phyloP scores from a whole-genome alignment of 495 filamentous ascomycete genomes.

The Aspergillus sparsus region DNA sequence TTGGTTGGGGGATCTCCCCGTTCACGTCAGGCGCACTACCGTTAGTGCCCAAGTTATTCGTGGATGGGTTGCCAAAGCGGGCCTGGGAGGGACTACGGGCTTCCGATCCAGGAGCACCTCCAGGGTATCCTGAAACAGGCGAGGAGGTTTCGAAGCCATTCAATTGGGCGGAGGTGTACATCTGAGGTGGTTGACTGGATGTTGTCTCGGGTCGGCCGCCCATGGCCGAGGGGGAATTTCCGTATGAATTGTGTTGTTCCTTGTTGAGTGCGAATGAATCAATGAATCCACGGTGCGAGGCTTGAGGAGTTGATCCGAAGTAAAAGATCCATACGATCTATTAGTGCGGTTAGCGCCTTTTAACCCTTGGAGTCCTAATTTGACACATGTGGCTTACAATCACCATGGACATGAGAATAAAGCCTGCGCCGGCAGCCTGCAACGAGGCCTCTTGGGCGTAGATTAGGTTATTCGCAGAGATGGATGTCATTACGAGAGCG shows the following conservation, averaged over 20 bases:
- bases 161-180: slow-evolving; percentile 94
- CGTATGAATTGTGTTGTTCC: slow-evolving; percentile 67
- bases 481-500: slow-evolving; percentile 79
- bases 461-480: slow-evolving; percentile 78
- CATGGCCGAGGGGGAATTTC: slow-evolving; percentile 54
- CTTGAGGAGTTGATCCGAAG: slow-evolving; percentile 89
- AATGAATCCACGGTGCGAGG: slow-evolving; percentile 84
- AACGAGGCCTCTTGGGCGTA: slow-evolving; percentile 67
- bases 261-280: slow-evolving; percentile 96
- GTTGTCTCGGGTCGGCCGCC: slow-evolving; percentile 76
- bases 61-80: slow-evolving; percentile 51
- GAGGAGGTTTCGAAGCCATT: slow-evolving; percentile 96
- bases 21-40: slow-evolving; percentile 31
- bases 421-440: slow-evolving; percentile 88
- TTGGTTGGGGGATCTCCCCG: slow-evolving; percentile 71
- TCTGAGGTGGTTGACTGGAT: slow-evolving; percentile 78
- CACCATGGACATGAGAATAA: slow-evolving; percentile 95
- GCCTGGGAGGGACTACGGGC: slow-evolving; percentile 58
- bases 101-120: slow-evolving; percentile 60
- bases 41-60: slow-evolving; percentile 36
- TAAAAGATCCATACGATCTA: slow-evolving; percentile 99
- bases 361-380: not conserved
- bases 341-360: slow-evolving; percentile 13
- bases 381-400: slow-evolving; percentile 58
- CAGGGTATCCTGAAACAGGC: slow-evolving; percentile 77